Evolutionary conservation across 345 rosid species (phyloP).

Genomic region (Passiflora organensis): DNA sequence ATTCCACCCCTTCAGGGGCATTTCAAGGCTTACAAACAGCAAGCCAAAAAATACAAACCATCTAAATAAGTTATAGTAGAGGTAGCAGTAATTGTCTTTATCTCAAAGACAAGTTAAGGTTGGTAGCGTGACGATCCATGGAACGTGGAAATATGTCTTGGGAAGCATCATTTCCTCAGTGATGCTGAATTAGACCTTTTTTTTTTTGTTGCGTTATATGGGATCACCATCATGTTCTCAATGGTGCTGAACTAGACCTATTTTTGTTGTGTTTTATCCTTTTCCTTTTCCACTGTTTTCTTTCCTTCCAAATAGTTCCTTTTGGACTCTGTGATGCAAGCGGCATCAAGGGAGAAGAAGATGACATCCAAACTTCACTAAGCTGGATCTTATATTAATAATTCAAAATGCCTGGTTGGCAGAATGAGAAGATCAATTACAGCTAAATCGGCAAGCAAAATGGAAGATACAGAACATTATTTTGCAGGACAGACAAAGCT

Average conservation of each 20-base stretch:
- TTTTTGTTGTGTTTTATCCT: too few relatives aligned
- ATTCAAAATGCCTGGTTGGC: conserved; percentile 15
- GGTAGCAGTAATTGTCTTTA: too few relatives aligned
- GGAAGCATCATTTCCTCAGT: conserved; percentile 2
- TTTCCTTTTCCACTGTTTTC: too few relatives aligned
- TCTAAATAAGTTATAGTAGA: too few relatives aligned
- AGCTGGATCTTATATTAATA: neutral
- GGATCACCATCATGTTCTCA: too few relatives aligned
- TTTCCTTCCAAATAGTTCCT: too few relatives aligned
- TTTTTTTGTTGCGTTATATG: neutral
- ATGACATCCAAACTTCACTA: neutral
- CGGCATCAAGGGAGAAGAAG: neutral
- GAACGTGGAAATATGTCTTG: too few relatives aligned
- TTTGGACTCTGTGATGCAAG: too few relatives aligned
- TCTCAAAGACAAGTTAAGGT: conserved; percentile 12
- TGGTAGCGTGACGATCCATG: too few relatives aligned
- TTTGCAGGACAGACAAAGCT: conserved; percentile 18
- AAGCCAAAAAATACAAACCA: conserved; percentile 21
- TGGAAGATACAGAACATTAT: conserved; percentile 23
- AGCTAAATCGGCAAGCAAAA: conserved; percentile 12
- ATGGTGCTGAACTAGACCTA: too few relatives aligned
- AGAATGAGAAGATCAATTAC: conserved; percentile 8
- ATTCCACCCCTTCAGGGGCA: conserved; percentile 16
- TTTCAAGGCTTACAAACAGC: too few relatives aligned
- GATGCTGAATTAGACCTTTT: neutral